phyloP scores from a whole-genome alignment of 2,329 filamentous ascomycete species.

The Trichoderma sp. region DNA sequence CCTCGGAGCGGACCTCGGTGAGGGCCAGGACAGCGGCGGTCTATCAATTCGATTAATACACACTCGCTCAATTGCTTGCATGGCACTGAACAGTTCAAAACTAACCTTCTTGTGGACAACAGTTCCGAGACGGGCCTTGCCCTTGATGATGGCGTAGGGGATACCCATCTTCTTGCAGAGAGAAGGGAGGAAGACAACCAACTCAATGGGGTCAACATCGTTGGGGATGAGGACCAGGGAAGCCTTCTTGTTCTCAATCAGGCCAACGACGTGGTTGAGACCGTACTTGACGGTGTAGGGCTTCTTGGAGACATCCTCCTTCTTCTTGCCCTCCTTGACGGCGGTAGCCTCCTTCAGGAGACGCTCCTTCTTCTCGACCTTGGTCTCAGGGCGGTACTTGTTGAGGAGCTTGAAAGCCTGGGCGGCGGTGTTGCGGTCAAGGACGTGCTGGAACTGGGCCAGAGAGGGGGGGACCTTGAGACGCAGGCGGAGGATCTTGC shows the following conservation, averaged over 20 bases:
- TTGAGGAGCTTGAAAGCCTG: slow-evolving; percentile 99
- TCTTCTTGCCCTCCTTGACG: slow-evolving; percentile 99
- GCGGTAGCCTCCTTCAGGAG: slow-evolving; percentile 97
- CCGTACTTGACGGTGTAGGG: slow-evolving; percentile 99
- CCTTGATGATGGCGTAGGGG: slow-evolving; percentile 98
- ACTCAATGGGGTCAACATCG: slow-evolving; percentile 99
- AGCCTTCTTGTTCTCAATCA: slow-evolving; percentile 99
- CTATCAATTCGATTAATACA: slow-evolving; percentile 49
- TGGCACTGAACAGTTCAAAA: background rate
- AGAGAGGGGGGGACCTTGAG: slow-evolving; percentile 98
- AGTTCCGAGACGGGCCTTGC: slow-evolving; percentile 97
- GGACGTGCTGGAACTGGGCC: slow-evolving; percentile 95
- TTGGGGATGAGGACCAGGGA: slow-evolving; percentile 97
- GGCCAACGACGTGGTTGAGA: slow-evolving; percentile 97
- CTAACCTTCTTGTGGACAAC: slow-evolving; percentile 98
- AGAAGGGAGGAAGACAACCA: slow-evolving; percentile 98
- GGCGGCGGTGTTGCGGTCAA: slow-evolving; percentile 94
- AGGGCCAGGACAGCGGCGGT: slow-evolving; percentile 94
- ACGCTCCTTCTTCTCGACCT: slow-evolving; percentile 99
- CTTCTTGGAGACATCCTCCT: slow-evolving; percentile 99
- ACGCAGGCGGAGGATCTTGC: slow-evolving; percentile 96
- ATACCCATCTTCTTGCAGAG: slow-evolving; percentile 99
- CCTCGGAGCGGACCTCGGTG: slow-evolving; percentile 95
- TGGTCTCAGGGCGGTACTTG: slow-evolving; percentile 99
- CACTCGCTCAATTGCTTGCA: background rate